Evolutionary conservation across 441 rosid species (phyloP).

Genomic region (Brassica balearica): DNA sequence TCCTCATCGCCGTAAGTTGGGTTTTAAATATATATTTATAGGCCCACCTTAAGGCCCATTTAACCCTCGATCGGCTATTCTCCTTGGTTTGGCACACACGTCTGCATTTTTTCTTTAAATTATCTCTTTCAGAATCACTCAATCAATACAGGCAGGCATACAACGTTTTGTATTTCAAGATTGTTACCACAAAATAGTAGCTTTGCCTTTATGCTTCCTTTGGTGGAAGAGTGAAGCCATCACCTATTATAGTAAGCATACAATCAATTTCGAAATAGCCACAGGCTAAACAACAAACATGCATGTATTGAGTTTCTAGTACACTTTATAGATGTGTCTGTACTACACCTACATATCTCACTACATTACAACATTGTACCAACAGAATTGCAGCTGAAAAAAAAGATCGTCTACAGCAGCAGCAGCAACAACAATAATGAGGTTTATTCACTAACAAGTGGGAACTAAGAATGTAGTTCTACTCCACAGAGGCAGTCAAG

Average conservation of each 20-base stretch:
- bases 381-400: conserved; percentile 28
- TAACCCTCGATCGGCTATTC: not conserved
- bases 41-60: conserved; percentile 30
- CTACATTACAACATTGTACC: conserved; percentile 40
- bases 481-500: not conserved
- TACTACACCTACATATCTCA: conserved; percentile 19
- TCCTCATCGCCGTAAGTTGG: not conserved
- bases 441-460: not conserved
- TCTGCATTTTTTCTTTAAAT: no score
- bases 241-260: conserved; percentile 18
- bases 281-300: conserved; percentile 9
- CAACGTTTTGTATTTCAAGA: no score
- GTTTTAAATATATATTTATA: not conserved
- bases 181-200: no score
- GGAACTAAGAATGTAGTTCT: not conserved
- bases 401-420: conserved; percentile 9
- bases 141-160: no score
- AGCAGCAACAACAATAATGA: conserved; percentile 19
- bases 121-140: no score
- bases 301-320: conserved; percentile 14
- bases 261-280: conserved; percentile 19
- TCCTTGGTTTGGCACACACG: not conserved
- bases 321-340: not conserved
- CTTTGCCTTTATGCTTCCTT: not conserved
- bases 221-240: conserved; percentile 20